A percentile compares a stretch with the other conserved stretches of the same genome.
Evolutionary conservation across 192 early-diverging fungal genomes (phyloP).

Genomic region (Entomortierella beljakovae): DNA sequence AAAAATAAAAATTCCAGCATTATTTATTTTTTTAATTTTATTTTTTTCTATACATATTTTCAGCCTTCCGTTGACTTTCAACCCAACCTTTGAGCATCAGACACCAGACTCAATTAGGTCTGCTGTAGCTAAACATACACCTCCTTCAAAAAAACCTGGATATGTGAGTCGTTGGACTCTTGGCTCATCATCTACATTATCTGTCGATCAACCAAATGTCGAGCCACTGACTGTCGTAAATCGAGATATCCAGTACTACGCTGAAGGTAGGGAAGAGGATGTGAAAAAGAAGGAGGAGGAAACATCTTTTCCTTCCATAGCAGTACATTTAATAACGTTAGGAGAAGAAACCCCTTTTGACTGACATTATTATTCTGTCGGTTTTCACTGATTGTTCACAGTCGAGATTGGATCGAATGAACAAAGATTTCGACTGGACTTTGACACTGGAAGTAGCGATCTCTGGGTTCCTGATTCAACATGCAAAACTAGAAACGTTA

Average conservation of each 20-base stretch:
- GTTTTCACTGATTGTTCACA: neutral
- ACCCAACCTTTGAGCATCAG: slow-evolving; percentile 25
- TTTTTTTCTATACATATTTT: neutral
- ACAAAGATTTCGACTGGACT: slow-evolving; percentile 60
- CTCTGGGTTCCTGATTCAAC: slow-evolving; percentile 66
- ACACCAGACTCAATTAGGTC: slow-evolving; percentile 25
- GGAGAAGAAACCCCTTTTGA: too few relatives aligned
- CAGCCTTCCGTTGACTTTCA: slow-evolving; percentile 32
- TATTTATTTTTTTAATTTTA: neutral
- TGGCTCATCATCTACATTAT: neutral
- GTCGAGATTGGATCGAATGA: slow-evolving; percentile 52
- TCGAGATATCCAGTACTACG: slow-evolving; percentile 48
- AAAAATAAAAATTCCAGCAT: neutral
- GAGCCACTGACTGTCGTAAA: slow-evolving; percentile 40
- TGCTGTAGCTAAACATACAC: slow-evolving; percentile 25
- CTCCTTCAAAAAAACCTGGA: slow-evolving; percentile 7
- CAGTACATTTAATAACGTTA: neutral
- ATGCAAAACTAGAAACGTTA: slow-evolving; percentile 30
- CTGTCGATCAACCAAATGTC: slow-evolving; percentile 5
- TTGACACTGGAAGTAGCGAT: slow-evolving; percentile 82
- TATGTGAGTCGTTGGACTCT: slow-evolving; percentile 21
- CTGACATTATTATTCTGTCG: too few relatives aligned
- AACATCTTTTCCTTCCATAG: neutral
- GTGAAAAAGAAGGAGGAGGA: neutral
- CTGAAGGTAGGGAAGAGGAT: slow-evolving; percentile 22